Evolutionary conservation across 2,329 filamentous ascomycete species (phyloP).

Genomic region (Lachnellula occidentalis): DNA sequence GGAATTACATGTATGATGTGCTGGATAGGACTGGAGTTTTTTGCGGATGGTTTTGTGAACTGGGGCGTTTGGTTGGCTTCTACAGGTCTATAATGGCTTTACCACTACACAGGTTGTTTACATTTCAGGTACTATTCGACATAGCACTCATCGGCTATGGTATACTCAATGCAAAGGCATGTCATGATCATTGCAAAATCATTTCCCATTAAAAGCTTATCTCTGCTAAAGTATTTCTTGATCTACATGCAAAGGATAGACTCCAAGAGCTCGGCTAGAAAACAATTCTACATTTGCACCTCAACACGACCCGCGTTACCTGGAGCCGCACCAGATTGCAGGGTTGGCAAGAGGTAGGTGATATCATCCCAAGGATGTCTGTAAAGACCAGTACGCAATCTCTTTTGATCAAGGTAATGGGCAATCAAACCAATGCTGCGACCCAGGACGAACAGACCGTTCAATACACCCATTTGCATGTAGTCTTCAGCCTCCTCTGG

Average conservation of each 20-base stretch:
- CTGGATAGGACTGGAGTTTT: neutral
- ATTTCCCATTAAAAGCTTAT: neutral
- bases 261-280: slow-evolving; percentile 13
- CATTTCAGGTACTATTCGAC: slow-evolving; percentile 6
- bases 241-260: slow-evolving; percentile 21
- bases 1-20: neutral
- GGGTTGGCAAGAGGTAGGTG: slow-evolving; percentile 83
- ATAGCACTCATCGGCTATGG: neutral
- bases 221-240: slow-evolving; percentile 16
- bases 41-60: neutral
- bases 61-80: slow-evolving; percentile 1
- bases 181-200: neutral
- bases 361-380: slow-evolving; percentile 99
- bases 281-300: slow-evolving; percentile 57
- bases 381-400: slow-evolving; percentile 96
- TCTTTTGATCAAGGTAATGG: slow-evolving; percentile 99
- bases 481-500: slow-evolving; percentile 97
- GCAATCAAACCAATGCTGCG: slow-evolving; percentile 98
- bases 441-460: slow-evolving; percentile 97
- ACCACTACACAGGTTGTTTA: slow-evolving; percentile 2
- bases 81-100: neutral
- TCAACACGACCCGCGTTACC: slow-evolving; percentile 84
- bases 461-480: slow-evolving; percentile 97
- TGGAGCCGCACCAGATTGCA: slow-evolving; percentile 59
- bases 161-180: neutral